Evolutionary conservation across 805 yeast genomes (phyloP), one percentile per base, ranked within the genome.

Genomic region (Wickerhamiella lipophila): DNA sequence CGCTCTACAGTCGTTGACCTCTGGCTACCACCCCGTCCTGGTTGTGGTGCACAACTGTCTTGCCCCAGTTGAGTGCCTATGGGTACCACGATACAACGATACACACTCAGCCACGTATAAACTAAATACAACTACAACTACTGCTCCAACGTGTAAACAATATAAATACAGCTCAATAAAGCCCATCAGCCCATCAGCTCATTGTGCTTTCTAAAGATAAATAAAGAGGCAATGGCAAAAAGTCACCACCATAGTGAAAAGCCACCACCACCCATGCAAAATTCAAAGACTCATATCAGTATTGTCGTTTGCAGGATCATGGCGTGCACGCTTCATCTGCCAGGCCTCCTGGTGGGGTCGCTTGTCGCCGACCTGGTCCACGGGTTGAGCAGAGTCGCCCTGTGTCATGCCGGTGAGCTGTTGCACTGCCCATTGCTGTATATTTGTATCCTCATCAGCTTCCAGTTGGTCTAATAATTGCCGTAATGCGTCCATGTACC

Each of bases 381-480:
- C 13, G 12, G 35, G 26, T 18, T 18, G 25, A n/a, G 36, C 47
- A 1, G 42, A 16, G n/a, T 26, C 38, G 9, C 35, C 36, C 27
- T 49, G 44, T 11, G 39, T 36, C 12, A 49, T 27, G 4, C 46
- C 47, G 9, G 38, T 32, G 12, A 44, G 49, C 27, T 44, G 51
- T 4, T 30, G 36, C 15, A 39, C 36, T 19, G 46, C 51, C 51
- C 51, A 49, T 13, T 36, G 13, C 22, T 30, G 46, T 5, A 40
- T 41, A 34, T 49, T 47, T 15, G 42, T 18, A 13, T 21, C 42
- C 9, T 16, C 15, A 39, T 49, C 35, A 12, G 16, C 44, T 39
- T 43, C 51, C 21, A 38, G 29, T 13, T 40, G 44, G 42, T 49
- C 49, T n/a, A 49, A 45, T 25, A 49, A 26, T 18, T 30, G 40